Evolutionary conservation across 441 rosid genomes (phyloP).

Genomic region (Syzygium syzygioides): DNA sequence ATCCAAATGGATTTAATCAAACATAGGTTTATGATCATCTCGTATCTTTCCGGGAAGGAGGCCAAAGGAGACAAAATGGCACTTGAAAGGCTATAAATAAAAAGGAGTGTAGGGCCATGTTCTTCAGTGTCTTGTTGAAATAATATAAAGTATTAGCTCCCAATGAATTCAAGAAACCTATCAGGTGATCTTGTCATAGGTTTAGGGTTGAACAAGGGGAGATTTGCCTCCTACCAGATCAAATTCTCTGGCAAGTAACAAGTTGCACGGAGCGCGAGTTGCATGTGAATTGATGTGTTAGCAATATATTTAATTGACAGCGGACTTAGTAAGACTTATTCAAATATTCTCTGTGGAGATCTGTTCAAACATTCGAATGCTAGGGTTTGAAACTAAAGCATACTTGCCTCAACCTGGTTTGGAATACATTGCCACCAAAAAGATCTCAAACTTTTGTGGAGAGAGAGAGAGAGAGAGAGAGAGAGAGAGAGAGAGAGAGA

Average conservation of each 20-base stretch:
- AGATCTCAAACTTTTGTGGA: too few relatives aligned
- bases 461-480: too few relatives aligned
- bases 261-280: too few relatives aligned
- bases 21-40: not conserved
- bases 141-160: too few relatives aligned
- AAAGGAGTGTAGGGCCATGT: not conserved
- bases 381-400: not conserved
- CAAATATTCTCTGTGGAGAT: not conserved
- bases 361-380: not conserved
- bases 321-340: not conserved
- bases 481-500: too few relatives aligned
- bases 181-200: too few relatives aligned
- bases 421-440: too few relatives aligned
- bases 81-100: not conserved
- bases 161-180: too few relatives aligned
- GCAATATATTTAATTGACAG: not conserved
- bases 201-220: too few relatives aligned
- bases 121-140: not conserved
- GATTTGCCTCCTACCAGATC: too few relatives aligned
- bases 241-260: too few relatives aligned
- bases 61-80: not conserved
- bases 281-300: not conserved
- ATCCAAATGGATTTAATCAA: not conserved
- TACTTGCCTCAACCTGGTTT: not conserved
- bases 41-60: not conserved